Evolutionary conservation across 805 yeast genomes (phyloP).

Genomic region (Cyberlindnera maritima): DNA sequence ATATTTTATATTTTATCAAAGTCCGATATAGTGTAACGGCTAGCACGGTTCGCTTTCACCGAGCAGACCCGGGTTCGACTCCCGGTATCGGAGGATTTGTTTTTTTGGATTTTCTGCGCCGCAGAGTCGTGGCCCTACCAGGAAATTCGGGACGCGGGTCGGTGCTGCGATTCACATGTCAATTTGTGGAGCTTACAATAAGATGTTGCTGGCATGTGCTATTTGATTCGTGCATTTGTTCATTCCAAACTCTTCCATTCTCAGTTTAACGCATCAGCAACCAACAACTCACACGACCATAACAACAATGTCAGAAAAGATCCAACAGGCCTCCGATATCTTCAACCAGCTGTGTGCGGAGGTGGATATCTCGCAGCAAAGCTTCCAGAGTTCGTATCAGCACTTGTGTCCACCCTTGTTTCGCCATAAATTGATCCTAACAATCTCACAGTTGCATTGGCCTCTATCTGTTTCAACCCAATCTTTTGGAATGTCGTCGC

Average conservation of each 20-base stretch:
- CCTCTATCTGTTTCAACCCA: conserved; percentile 85
- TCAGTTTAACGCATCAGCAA: too few relatives aligned
- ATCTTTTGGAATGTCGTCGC: conserved; percentile 95
- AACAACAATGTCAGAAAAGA: conserved; percentile 12
- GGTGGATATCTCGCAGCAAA: conserved; percentile 23
- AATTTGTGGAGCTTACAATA: too few relatives aligned
- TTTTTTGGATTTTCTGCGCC: conserved; percentile 16
- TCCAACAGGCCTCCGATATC: conserved; percentile 15
- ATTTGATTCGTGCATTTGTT: too few relatives aligned
- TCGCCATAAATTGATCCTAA: neutral
- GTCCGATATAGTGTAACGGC: conserved; percentile 81
- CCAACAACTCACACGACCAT: neutral
- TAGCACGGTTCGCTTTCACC: conserved; percentile 84
- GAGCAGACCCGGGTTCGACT: conserved; percentile 85
- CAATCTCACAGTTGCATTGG: conserved; percentile 42
- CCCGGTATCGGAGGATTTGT: conserved; percentile 68
- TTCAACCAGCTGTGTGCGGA: conserved; percentile 24
- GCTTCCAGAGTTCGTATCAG: conserved; percentile 23
- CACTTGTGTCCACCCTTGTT: neutral
- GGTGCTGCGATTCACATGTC: too few relatives aligned
- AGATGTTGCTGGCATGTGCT: too few relatives aligned
- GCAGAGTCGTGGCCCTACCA: neutral
- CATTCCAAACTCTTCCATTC: too few relatives aligned
- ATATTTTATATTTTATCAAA: neutral
- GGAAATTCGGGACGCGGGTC: too few relatives aligned